Evolutionary conservation across 306 rosid genomes (phyloP).

Genomic region (Sechiopsis laciniata): DNA sequence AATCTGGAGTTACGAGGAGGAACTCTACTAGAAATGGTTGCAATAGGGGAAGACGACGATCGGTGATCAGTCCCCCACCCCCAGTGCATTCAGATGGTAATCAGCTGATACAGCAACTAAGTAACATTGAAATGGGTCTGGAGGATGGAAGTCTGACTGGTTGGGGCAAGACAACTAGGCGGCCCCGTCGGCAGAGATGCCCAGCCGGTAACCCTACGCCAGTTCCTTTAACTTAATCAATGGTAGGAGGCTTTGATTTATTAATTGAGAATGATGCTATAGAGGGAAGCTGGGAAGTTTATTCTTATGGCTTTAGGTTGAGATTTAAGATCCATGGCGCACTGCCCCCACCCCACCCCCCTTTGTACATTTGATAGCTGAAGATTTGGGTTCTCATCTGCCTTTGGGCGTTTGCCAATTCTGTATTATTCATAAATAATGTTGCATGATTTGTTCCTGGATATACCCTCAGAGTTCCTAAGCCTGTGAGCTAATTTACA

Average conservation of each 20-base stretch:
- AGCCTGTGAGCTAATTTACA: conserved; percentile 16
- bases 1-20: conserved; percentile 73
- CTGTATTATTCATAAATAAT: conserved; percentile 74
- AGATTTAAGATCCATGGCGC: too few relatives aligned
- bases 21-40: conserved; percentile 66
- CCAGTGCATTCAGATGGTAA: conserved; percentile 39
- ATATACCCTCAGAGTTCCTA: conserved; percentile 41
- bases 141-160: conserved; percentile 91
- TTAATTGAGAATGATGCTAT: conserved; percentile 41
- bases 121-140: conserved; percentile 57
- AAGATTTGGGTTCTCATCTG: conserved; percentile 59
- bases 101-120: conserved; percentile 53
- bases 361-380: conserved; percentile 60
- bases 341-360: conserved; percentile 8
- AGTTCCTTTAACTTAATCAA: conserved; percentile 56
- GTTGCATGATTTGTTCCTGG: conserved; percentile 70
- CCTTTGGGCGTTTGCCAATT: conserved; percentile 50
- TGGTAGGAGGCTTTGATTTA: conserved; percentile 43
- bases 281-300: conserved; percentile 47
- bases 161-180: conserved; percentile 95
- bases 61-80: conserved; percentile 44
- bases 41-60: conserved; percentile 73
- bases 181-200: conserved; percentile 90
- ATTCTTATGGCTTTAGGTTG: conserved; percentile 38
- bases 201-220: conserved; percentile 63